Base-by-base conservation (phyloP, 352 stramenopile genomes). In the Phytopythium litorale region DNA sequence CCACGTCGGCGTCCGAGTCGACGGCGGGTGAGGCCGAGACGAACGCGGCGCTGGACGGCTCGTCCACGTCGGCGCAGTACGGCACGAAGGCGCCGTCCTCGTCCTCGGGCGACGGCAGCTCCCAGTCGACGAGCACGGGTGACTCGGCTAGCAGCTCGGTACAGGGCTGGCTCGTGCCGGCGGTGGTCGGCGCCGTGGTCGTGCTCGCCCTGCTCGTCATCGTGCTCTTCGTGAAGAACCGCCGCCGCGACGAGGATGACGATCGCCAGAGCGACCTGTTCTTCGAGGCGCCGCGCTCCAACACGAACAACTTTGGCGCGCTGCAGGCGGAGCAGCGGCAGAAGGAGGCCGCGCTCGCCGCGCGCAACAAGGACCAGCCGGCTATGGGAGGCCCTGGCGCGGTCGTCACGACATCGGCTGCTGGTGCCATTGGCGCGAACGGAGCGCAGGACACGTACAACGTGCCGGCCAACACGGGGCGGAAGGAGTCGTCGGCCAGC, bases 221-320 rank as follows among this genome's bases (percentile, higher is more conserved):
- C 52, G 81, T 74, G 32, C 67, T 81, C 51, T 90, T 82, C 68
- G 77, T 90, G 60, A 76, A 75, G 35, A 76, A 64, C 21, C 73
- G 68, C 43, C 73, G 73, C 58, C 52, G 60, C 18, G 71, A 84
- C 42, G 76, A 85, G 30, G 72, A 88, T 28, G 50, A 77, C 52
- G 77, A 79, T 35, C 78, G 76, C n/a, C 76, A 70, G 57, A 88
- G 75, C 51, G 79, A 90, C 58, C 66, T 77, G 19, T 89, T 88
- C 52, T 80, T 87, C 37, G 75, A 87, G 58, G 72, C 76, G 42
- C 80, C 80, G 23, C 76, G 78, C 33, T 85, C 74, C 18, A 88
- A 81, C 59, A 78, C 76, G 5, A 72, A 84, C 72, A 79, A 84
- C 42, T 76, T 55, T 21, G 57, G 57, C 21, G 38, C 55, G 3